Base-by-base conservation (phyloP, 2,329 filamentous ascomycete genomes). In the Microcyclosporella mali region DNA sequence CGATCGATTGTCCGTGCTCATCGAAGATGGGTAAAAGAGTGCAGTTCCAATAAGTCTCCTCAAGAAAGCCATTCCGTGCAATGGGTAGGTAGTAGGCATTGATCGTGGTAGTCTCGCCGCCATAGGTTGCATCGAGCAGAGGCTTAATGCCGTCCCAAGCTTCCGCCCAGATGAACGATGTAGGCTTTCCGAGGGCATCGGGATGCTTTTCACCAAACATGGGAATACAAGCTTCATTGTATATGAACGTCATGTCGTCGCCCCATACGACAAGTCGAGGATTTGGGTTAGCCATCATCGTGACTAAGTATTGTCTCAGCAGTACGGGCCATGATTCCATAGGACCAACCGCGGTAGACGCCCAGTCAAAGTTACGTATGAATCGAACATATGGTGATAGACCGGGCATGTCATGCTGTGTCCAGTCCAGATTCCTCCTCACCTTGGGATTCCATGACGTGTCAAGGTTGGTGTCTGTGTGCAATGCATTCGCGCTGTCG, bases 211-310 rank as follows among this genome's bases (percentile, higher is more conserved):
- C 35, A 10, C 48, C 56, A 16, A 56, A 55, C 4, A 61, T 17
- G 8, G 51, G 52, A 7, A 56, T 49, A 27, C 52, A 57, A 6
- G 55, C 50, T 33, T 59, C 58, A 44, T 61, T 61, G 47, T 61
- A 59, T 11, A 61, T 47, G 25, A 59, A 52, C 0, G 48, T 53
- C 33, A 62, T 57, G 2, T 62, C 54, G 6, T 60, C 46, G 6
- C 66, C 65, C 62, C 55, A 61, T 4, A 63, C 40, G 3, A 64
- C 21, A 17, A 60, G 39, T 3, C 59, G 51, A 7, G 60, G 59
- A 17, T 58, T 45, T 2, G 60, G 58, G 36, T 62, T 59, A n/a
- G 45, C 44, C 53, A 56, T 60, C 12, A 60, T 57, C 9, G 47
- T 41, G 7, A 59, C 25, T 2, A 60, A 47, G 19, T 50, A 43